phyloP scores from a whole-genome alignment of 495 filamentous ascomycete genomes.

The Hypoxylon perforatum region DNA sequence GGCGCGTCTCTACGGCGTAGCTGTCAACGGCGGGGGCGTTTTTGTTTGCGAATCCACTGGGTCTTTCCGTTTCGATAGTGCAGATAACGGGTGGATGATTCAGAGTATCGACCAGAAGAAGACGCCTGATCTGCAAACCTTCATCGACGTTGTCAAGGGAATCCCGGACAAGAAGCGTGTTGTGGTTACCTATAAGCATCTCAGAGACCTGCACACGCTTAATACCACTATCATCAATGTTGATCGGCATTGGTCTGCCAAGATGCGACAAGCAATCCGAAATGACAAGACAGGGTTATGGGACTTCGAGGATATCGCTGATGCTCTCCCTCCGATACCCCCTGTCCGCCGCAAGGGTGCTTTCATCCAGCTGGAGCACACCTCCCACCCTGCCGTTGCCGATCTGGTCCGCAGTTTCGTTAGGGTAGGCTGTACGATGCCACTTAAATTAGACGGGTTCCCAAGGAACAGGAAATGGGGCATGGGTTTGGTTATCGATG shows the following conservation, averaged over 20 bases:
- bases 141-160: constrained; percentile 88
- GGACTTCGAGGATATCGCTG: constrained; percentile 90
- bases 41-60: constrained; percentile 96
- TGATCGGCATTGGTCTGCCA: constrained; percentile 92
- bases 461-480: constrained; percentile 92
- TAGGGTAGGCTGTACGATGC: constrained; percentile 89
- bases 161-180: constrained; percentile 92
- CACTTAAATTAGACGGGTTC: constrained; percentile 95
- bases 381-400: constrained; percentile 87
- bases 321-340: constrained; percentile 76
- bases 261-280: constrained; percentile 91
- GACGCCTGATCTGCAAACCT: constrained; percentile 85
- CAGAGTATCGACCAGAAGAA: constrained; percentile 88
- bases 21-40: constrained; percentile 79
- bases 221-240: constrained; percentile 92
- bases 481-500: constrained; percentile 94
- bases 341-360: constrained; percentile 80
- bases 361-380: constrained; percentile 90
- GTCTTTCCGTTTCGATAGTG: constrained; percentile 92
- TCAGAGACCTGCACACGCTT: constrained; percentile 92
- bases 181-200: constrained; percentile 94
- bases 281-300: constrained; percentile 93
- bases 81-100: constrained; percentile 92
- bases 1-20: constrained; percentile 90
- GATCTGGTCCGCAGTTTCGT: constrained; percentile 96